A percentile compares a stretch with the other conserved stretches of the same genome.
phyloP scores from a whole-genome alignment of 306 rosid genomes.

The Morella rubra region DNA sequence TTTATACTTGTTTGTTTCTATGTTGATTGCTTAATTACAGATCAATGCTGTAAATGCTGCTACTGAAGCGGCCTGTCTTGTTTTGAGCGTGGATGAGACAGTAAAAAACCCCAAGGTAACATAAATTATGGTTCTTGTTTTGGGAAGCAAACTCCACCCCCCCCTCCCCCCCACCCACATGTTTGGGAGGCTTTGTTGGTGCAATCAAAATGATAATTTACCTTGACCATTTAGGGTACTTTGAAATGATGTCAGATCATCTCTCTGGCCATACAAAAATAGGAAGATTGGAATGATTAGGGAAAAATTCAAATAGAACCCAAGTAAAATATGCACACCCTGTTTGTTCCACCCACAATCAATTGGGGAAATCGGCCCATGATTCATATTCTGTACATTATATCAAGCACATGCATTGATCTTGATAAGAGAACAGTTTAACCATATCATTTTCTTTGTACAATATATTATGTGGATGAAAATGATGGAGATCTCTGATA shows the following conservation, averaged over 20 bases:
- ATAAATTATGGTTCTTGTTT: not conserved
- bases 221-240: not conserved
- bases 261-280: no score
- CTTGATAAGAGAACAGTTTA: no score
- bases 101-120: conserved; percentile 92
- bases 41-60: conserved; percentile 98
- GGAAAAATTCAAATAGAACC: no score
- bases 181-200: not conserved
- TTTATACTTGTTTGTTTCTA: conserved; percentile 1
- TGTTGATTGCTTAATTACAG: conserved; percentile 43
- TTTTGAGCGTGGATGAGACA: conserved; percentile 94
- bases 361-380: no score
- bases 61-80: conserved; percentile 95
- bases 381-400: no score
- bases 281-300: no score
- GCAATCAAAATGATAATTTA: conserved; percentile 1
- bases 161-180: not conserved
- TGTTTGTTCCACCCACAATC: no score
- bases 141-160: not conserved
- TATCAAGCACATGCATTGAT: no score
- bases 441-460: no score
- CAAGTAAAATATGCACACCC: no score
- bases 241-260: not conserved
- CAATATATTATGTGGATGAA: no score
- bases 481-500: no score